Evolutionary conservation across 169 alveolate species (phyloP).

Genomic region (Plasmodium vivax): DNA sequence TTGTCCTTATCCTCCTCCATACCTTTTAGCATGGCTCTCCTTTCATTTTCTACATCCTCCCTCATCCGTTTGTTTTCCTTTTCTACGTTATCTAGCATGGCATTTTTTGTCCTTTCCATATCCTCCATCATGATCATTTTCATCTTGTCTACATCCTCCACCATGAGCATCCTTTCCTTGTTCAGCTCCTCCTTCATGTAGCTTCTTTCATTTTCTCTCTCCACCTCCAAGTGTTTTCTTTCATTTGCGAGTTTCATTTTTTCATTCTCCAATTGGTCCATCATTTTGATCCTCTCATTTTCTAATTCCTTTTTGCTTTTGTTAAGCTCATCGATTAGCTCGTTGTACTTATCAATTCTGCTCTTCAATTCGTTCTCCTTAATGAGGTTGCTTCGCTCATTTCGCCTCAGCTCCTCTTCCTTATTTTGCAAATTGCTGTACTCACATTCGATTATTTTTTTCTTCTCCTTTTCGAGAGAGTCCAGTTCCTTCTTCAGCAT

Average conservation of each 20-base stretch:
- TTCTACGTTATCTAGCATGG: slow-evolving; percentile 50
- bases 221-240: slow-evolving; percentile 38
- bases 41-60: slow-evolving; percentile 60
- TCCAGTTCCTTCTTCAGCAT: slow-evolving; percentile 65
- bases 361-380: slow-evolving; percentile 62
- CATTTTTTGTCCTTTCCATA: slow-evolving; percentile 42
- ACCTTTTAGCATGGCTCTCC: slow-evolving; percentile 28
- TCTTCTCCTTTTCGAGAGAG: slow-evolving; percentile 65
- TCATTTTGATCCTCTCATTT: slow-evolving; percentile 42
- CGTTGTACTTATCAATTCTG: slow-evolving; percentile 69
- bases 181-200: slow-evolving; percentile 56
- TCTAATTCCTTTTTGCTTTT: slow-evolving; percentile 58
- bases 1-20: slow-evolving; percentile 55
- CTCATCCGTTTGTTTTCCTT: slow-evolving; percentile 35
- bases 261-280: slow-evolving; percentile 42
- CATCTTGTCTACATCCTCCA: slow-evolving; percentile 58
- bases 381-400: slow-evolving; percentile 47
- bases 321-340: slow-evolving; percentile 50
- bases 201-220: slow-evolving; percentile 50
- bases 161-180: slow-evolving; percentile 55
- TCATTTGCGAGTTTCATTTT: slow-evolving; percentile 35
- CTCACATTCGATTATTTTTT: slow-evolving; percentile 61
- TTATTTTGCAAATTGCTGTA: slow-evolving; percentile 58
- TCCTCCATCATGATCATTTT: slow-evolving; percentile 58
- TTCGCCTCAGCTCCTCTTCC: slow-evolving; percentile 71